These are phyloP conservation scores for Beauveria rudraprayagi DNA, from an alignment of 2,329 filamentous ascomycete species.

Conservation along the genomic window DNA sequence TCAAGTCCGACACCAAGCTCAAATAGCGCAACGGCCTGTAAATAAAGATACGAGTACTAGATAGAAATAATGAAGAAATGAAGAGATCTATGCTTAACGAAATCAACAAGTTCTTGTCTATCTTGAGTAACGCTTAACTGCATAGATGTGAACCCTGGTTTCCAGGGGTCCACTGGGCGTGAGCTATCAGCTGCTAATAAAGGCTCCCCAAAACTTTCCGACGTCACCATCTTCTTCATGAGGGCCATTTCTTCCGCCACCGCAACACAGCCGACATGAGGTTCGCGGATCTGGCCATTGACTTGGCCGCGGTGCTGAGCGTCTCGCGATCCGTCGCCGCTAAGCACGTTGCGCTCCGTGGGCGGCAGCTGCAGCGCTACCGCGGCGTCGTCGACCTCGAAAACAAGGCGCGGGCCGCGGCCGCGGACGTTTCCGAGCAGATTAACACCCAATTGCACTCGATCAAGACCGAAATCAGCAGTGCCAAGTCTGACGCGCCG, in stretches of 20 bases:
- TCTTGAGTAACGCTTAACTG: slow-evolving; percentile 7
- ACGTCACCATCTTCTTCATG: slow-evolving; percentile 8
- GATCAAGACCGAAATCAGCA: background rate
- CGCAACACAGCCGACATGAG: slow-evolving; percentile 36
- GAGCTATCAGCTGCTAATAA: background rate
- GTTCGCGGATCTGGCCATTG: slow-evolving; percentile 57
- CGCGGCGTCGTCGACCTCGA: slow-evolving; percentile 26
- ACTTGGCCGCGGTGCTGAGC: slow-evolving; percentile 61
- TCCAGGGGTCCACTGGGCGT: background rate
- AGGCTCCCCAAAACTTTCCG: background rate
- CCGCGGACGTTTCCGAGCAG: background rate
- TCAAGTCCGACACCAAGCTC: slow-evolving; percentile 13
- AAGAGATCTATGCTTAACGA: background rate
- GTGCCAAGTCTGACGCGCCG: background rate
- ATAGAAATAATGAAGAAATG: background rate
- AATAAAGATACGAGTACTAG: background rate
- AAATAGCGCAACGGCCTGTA: background rate
- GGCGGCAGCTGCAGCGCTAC: slow-evolving; percentile 45
- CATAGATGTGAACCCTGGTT: background rate
- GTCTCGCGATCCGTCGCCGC: slow-evolving; percentile 60
- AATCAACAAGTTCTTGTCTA: background rate
- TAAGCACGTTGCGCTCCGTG: slow-evolving; percentile 52
- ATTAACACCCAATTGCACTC: slow-evolving; percentile 3
- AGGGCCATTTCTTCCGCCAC: slow-evolving; percentile 16
- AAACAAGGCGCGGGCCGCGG: slow-evolving; percentile 14